Percentiles rank a stretch among this genome's conserved stretches.
Conservation (phyloP, 108 stramenopile species). For the Nannochloropsis salina region DNA sequence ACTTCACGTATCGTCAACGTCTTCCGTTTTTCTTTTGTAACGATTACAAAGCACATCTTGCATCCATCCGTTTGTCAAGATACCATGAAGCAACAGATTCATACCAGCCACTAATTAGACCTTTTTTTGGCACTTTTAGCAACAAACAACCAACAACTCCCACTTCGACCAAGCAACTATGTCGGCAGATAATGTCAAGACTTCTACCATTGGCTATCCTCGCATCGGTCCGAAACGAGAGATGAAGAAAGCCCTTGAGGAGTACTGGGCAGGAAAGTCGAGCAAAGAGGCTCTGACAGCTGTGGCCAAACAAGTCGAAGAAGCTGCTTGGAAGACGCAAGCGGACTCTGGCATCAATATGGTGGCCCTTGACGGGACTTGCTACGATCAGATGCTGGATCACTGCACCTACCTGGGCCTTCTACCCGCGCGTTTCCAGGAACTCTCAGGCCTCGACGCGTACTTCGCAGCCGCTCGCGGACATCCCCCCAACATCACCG, state of each 20-base stretch:
- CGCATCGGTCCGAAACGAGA: conserved; percentile 65
- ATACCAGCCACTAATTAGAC: too few species aligned
- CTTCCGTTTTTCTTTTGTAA: too few species aligned
- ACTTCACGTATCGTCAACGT: too few species aligned
- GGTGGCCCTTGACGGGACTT: conserved; percentile 58
- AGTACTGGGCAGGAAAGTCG: conserved; percentile 53
- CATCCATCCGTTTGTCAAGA: too few species aligned
- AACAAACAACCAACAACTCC: too few species aligned
- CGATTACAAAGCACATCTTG: too few species aligned
- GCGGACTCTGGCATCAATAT: conserved; percentile 51
- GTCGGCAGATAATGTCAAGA: neutral
- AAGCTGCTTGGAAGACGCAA: conserved; percentile 58
- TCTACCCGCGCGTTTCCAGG: conserved; percentile 44
- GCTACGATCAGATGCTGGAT: conserved; percentile 59
- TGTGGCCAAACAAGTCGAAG: conserved; percentile 45
- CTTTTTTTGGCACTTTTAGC: too few species aligned
- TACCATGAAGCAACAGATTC: too few species aligned
- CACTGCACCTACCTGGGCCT: conserved; percentile 48
- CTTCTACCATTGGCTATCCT: conserved; percentile 54
- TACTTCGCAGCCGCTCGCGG: conserved; percentile 46
- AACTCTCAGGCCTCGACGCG: conserved; percentile 38
- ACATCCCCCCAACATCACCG: conserved; percentile 44
- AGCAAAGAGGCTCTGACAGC: conserved; percentile 40
- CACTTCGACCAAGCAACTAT: neutral
- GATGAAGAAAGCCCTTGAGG: conserved; percentile 63